Conservation (phyloP, 345 rosid species). For the Aegle marmelos region DNA sequence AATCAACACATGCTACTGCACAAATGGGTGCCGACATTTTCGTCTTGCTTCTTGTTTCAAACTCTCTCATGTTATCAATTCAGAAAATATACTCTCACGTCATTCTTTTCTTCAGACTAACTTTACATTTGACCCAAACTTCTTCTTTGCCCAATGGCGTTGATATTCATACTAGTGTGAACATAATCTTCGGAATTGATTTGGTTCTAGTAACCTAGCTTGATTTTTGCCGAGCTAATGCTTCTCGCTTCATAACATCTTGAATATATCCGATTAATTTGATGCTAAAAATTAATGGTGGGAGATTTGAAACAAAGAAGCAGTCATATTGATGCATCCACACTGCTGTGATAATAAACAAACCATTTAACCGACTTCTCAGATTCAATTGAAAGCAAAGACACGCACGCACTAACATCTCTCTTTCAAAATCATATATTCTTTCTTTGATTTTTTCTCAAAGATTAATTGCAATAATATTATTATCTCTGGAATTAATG, state of each 20-base stretch:
- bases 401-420: background rate
- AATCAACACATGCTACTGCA: too few species aligned
- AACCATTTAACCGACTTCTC: background rate
- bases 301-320: background rate
- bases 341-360: background rate
- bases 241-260: background rate
- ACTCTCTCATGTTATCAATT: background rate
- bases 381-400: background rate
- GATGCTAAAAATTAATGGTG: background rate
- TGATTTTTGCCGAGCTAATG: background rate
- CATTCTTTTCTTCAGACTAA: background rate
- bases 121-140: too few species aligned
- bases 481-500: too few species aligned
- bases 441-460: constrained; percentile 29
- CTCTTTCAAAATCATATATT: constrained; percentile 14
- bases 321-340: background rate
- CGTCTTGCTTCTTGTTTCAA: background rate
- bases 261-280: background rate
- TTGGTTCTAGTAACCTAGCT: background rate
- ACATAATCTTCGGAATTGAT: background rate
- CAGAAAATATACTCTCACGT: background rate
- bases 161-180: background rate
- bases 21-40: background rate
- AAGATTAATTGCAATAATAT: constrained; percentile 19
- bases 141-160: background rate